Percentiles rank a stretch among this genome's conserved stretches.
These are phyloP conservation scores for Zalerion maritima DNA, from an alignment of 495 filamentous ascomycete species.

Conservation along the genomic window DNA sequence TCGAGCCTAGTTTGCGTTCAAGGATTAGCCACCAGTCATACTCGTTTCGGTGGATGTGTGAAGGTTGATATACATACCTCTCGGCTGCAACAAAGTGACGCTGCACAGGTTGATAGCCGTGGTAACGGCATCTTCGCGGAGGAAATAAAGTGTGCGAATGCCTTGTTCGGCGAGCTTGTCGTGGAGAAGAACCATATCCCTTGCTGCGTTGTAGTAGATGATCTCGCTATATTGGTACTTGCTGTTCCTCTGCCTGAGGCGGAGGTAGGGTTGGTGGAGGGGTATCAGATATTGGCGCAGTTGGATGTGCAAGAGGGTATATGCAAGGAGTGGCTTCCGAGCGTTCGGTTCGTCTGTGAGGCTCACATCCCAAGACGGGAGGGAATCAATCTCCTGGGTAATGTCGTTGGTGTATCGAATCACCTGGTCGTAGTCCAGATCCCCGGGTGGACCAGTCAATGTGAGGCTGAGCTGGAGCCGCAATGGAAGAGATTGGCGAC, in stretches of 20 bases:
- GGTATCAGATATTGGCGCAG: constrained; percentile 29
- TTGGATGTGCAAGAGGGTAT: constrained; percentile 27
- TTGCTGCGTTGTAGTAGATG: constrained; percentile 30
- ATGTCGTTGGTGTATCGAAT: constrained; percentile 30
- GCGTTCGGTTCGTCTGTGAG: constrained; percentile 4
- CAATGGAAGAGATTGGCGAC: constrained; percentile 22
- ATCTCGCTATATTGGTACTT: constrained; percentile 32
- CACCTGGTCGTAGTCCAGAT: constrained; percentile 27
- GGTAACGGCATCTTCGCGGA: constrained; percentile 25
- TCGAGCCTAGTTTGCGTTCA: no score
- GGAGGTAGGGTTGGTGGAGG: constrained; percentile 28
- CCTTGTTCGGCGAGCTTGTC: constrained; percentile 25
- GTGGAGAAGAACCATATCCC: constrained; percentile 29
- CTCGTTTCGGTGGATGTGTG: constrained; percentile 2
- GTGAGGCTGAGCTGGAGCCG: constrained; percentile 27
- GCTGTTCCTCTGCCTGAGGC: constrained; percentile 23
- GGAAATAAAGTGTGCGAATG: constrained; percentile 23
- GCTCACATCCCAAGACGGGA: constrained; percentile 26
- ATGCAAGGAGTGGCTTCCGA: constrained; percentile 21
- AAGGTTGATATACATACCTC: constrained; percentile 11
- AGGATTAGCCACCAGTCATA: no score
- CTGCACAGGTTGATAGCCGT: constrained; percentile 30
- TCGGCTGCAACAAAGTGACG: constrained; percentile 34
- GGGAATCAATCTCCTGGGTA: constrained; percentile 25
- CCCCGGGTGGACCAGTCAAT: constrained; percentile 17